Evolutionary conservation across 2,329 filamentous ascomycete species (phyloP).

Genomic region (Proliferodiscus dingleyae): DNA sequence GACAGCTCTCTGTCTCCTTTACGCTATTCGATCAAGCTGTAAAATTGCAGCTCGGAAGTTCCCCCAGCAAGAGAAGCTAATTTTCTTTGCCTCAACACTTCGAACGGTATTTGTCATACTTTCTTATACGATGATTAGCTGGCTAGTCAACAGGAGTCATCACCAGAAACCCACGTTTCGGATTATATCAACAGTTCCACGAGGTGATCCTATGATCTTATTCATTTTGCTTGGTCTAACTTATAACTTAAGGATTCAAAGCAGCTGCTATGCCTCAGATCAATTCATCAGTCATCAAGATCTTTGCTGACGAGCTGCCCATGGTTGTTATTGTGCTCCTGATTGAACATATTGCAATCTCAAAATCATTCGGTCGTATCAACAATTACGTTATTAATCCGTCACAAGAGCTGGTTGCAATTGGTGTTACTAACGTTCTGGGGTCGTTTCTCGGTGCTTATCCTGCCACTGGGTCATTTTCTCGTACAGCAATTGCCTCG

Average conservation of each 20-base stretch:
- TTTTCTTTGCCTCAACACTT: slow-evolving; percentile 89
- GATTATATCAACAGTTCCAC: slow-evolving; percentile 71
- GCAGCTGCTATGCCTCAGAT: slow-evolving; percentile 72
- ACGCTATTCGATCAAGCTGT: slow-evolving; percentile 65
- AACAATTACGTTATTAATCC: slow-evolving; percentile 96
- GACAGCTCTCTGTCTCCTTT: slow-evolving; percentile 74
- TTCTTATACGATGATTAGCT: slow-evolving; percentile 88
- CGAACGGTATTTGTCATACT: slow-evolving; percentile 88
- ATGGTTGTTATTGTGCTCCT: slow-evolving; percentile 85
- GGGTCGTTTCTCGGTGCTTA: slow-evolving; percentile 90
- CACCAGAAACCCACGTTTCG: slow-evolving; percentile 62
- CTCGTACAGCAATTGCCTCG: slow-evolving; percentile 91
- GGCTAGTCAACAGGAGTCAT: slow-evolving; percentile 69
- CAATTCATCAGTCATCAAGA: slow-evolving; percentile 58
- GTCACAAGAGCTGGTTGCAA: slow-evolving; percentile 91
- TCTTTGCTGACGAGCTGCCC: slow-evolving; percentile 70
- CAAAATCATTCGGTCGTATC: slow-evolving; percentile 93
- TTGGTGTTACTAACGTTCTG: slow-evolving; percentile 83
- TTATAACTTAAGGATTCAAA: slow-evolving; percentile 60
- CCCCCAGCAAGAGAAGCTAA: slow-evolving; percentile 64
- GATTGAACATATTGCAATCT: slow-evolving; percentile 95
- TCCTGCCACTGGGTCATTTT: slow-evolving; percentile 92
- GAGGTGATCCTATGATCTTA: slow-evolving; percentile 48
- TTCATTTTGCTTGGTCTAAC: too few relatives aligned
- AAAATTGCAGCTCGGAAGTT: slow-evolving; percentile 62